Base-by-base conservation (phyloP, 345 rosid genomes). In the Orychophragmus violaceus region DNA sequence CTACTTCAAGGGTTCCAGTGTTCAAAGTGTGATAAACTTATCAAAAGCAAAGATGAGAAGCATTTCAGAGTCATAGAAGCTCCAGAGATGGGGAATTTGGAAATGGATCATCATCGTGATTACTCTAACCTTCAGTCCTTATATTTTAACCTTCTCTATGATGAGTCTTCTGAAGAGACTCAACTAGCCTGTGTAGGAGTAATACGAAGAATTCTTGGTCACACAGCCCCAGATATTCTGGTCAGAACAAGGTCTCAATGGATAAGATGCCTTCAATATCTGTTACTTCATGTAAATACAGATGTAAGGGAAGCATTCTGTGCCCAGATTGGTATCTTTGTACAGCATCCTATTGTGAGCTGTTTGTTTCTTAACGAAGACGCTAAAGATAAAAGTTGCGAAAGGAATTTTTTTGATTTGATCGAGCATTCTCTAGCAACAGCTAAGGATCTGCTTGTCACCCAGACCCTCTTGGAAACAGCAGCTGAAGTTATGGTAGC, bases 291-390 rank as follows among this genome's bases (percentile, higher is more conserved):
- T 81, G 79, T 61, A 77, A 88, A 74, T 74, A 85, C 81, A 81
- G 79, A 74, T 42, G 71, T 90, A 56, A 84, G 98, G 83, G 97
- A 93, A 74, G 84, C 86, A 70, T 90, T 93, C 72, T 84, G 95
- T 83, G 50, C 83, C 69, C 95, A 88, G 77, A 83, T 93, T 68
- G 75, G 84, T 74, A 76, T 72, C 58, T 88, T 93, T 68, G 78
- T 86, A 57, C 79, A 82, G 17, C 82, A 69, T 52, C 70, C 74
- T 33, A 63, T 83, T 64, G 50, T 82, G 69, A 75, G 72, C 69
- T 77, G 80, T 72, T 76, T 90, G 78, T 90, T 90, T 82, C 42
- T 33, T 4, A 80, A 60, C 11, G 83, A 70, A 62, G 77, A 78
- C 74, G 76, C 64, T 42, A 64, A 32, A 48, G 57, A 62, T 59